phyloP scores from a whole-genome alignment of 768 basidiomycete genomes.

The Imleria badia region DNA sequence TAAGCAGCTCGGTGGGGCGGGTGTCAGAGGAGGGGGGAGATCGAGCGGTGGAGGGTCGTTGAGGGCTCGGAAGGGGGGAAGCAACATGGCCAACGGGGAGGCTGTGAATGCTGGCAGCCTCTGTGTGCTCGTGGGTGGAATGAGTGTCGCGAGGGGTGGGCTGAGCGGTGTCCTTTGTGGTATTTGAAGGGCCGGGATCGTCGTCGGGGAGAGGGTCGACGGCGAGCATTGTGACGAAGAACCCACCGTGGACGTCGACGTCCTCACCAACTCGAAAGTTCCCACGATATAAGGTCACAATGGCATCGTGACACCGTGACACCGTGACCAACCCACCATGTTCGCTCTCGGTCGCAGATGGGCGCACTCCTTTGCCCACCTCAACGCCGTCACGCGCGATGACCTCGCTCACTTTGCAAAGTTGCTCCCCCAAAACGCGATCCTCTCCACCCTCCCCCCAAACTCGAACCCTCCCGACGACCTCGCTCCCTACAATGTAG shows the following conservation, averaged over 20 bases:
- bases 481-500: constrained; percentile 76
- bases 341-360: constrained; percentile 14
- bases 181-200: not conserved
- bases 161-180: not conserved
- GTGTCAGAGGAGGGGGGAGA: constrained; percentile 14
- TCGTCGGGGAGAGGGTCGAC: not conserved
- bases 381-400: constrained; percentile 51
- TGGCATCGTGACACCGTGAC: not conserved
- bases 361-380: constrained; percentile 26
- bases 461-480: constrained; percentile 53
- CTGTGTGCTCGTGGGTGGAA: constrained; percentile 39
- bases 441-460: constrained; percentile 67
- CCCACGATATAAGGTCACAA: constrained; percentile 16
- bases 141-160: constrained; percentile 36
- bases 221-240: constrained; percentile 4
- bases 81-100: constrained; percentile 54
- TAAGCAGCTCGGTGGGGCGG: not conserved
- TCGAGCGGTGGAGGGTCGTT: constrained; percentile 36
- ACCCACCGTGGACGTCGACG: not conserved
- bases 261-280: constrained; percentile 6
- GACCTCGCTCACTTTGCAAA: constrained; percentile 70
- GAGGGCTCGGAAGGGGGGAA: not conserved
- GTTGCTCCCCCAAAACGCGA: constrained; percentile 59
- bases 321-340: constrained; percentile 8
- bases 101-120: constrained; percentile 58